Base-by-base conservation (phyloP, 2,329 filamentous ascomycete species). In the Blumeria graminis region DNA sequence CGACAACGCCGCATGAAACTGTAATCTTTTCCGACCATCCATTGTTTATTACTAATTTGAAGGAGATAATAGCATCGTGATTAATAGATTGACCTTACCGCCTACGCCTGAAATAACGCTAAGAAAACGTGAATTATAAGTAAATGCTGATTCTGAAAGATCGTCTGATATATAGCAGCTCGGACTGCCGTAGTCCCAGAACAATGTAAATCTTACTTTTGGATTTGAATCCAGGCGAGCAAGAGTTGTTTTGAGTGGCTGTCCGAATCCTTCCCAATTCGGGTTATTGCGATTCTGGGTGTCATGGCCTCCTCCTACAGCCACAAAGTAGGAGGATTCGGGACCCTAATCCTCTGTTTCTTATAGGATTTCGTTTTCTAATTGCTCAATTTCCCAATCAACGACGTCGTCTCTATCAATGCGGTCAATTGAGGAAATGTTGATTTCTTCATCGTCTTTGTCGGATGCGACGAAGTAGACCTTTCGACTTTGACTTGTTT, bases 301-400 rank as follows among this genome's bases (percentile, higher is more conserved):
- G 9, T 48, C 18, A 28, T 14, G 45, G 45, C 45, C 9, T 48
- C 45, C 45, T 48, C 45, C 45, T 48, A 48, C n/a, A 48, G 18
- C 45, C 45, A 48, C 45, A 48, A 48, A 48, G 33, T 48, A 48
- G 45, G 45, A 48, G n/a, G 45, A 48, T 48, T 48, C 45, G 45
- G 45, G 45, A 48, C 45, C 45, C 45, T 48, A 28, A 48, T 48
- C 45, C 22, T 48, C 45, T 18, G 8, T 11, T 3, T 48, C 45
- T 22, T 48, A 9, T 18, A 28, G 22, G 16, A 48, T 22, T 48
- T 48, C 45, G 45, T 48, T 48, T 28, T 48, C 45, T 14, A 48
- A 48, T 28, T 48, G 45, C 18, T 48, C 45, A 9, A 48, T 48
- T 48, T 48, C 45, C 45, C 45, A 28, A 48, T 48, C 45, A 28